Evolutionary conservation across 768 basidiomycete species (phyloP), one percentile per base, ranked within the genome.

Genomic region (Gelatoporia subvermispora): DNA sequence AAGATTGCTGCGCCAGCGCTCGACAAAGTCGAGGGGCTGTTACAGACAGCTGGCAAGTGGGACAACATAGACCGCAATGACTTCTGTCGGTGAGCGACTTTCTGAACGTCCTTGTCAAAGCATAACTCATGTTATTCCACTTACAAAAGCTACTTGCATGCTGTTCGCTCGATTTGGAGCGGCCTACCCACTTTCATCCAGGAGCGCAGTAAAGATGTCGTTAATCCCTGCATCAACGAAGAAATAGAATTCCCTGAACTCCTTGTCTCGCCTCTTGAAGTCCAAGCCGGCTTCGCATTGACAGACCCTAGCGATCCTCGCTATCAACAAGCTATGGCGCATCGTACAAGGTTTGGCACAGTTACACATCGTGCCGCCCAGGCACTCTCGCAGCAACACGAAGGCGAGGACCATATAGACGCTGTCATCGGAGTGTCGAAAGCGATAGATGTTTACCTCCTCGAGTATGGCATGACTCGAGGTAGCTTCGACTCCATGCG

Each of bases 361-460:
- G 68, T 89, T 10, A 65, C 89, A 34, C 81, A 87, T 51, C 68
- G 68, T 25, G 91, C 90, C 2, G 82, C 91, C 2, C 71, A 68
- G 18, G 72, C 79, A 15, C 68, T 93, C 35, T 78, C 81, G 34
- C 74, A 77, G 56, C 75, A 77, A 37, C 77, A 73, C 11, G 78
- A 76, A 38, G 81, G 78, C 28, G 89, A 91, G 64, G 88, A 92
- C 61, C 87, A 90, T 52, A 86, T 90, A 38, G 94, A 98, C 63
- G 86, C 89, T 4, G 81, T 95, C 25, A 76, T 89, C 28, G 72
- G 73, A 34, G 78, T 90, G 16, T 77, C 82, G 20, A 81, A 81
- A 40, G 84, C 82, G 3, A 83, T 91, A 38, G 89, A 91, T 54
- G 78, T 82, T 2, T 88, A 79, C 59, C 69, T 92, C 57, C 70